phyloP scores from a whole-genome alignment of 208 protist species.

The Trypanosoma scelopori region DNA sequence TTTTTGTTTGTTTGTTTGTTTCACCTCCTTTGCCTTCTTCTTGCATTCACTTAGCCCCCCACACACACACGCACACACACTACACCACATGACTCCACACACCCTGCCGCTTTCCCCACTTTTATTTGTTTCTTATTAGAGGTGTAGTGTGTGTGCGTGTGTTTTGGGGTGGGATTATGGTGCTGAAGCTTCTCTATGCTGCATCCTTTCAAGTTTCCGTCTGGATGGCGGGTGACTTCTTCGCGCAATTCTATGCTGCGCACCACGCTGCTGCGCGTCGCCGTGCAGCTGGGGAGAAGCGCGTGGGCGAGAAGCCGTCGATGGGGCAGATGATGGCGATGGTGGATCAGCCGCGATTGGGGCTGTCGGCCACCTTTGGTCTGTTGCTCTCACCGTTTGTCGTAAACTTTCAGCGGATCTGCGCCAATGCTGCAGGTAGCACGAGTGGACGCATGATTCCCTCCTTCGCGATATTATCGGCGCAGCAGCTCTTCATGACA shows the following conservation, averaged over 20 bases:
- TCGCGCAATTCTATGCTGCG: slow-evolving; percentile 70
- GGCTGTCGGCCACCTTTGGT: slow-evolving; percentile 49
- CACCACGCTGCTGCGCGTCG: slow-evolving; percentile 52
- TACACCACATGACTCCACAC: too few species aligned
- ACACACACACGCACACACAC: too few species aligned
- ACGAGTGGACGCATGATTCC: slow-evolving; percentile 27
- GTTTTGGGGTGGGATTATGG: too few species aligned
- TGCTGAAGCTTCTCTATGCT: neutral
- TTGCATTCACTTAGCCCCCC: too few species aligned
- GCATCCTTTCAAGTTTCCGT: slow-evolving; percentile 25
- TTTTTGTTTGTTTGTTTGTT: too few species aligned
- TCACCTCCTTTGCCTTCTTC: too few species aligned
- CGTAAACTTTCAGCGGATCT: slow-evolving; percentile 28
- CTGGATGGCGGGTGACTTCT: slow-evolving; percentile 62
- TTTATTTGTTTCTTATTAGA: too few species aligned
- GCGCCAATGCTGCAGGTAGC: slow-evolving; percentile 35
- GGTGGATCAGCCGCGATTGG: slow-evolving; percentile 58
- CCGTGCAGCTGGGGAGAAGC: slow-evolving; percentile 39
- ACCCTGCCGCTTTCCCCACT: too few species aligned
- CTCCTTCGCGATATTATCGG: slow-evolving; percentile 44
- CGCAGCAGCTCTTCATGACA: slow-evolving; percentile 71
- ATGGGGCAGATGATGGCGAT: slow-evolving; percentile 49
- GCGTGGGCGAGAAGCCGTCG: slow-evolving; percentile 31
- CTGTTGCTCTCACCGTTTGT: slow-evolving; percentile 29
- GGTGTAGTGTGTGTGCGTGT: too few species aligned